Base-by-base conservation (phyloP, 768 basidiomycete species). In the Mycena leptocephala region DNA sequence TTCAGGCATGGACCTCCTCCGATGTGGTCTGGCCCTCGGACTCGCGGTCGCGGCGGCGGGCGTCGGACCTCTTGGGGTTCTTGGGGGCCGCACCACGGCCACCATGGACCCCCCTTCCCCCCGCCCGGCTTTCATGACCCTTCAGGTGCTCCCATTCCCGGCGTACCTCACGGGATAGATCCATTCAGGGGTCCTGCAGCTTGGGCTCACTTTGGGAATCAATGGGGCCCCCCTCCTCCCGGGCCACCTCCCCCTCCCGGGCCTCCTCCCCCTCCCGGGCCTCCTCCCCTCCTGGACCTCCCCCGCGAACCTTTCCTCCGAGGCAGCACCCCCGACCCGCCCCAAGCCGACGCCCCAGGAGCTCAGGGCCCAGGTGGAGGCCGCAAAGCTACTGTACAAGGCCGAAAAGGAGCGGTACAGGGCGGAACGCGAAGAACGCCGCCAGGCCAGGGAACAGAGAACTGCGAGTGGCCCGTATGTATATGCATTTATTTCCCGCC, bases 331-430 rank as follows among this genome's bases (percentile, higher is more conserved):
- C 5, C 81, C 81, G 32, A 11, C 28, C 10, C 5, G 79, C 74
- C 0, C 81, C 73, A 81, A 82, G 53, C 78, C 81, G 9, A 80
- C 85, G 13, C 79, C 85, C 3, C 84, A 87, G 59, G 86, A 89
- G 35, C 77, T 89, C 63, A 84, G 85, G 41, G 86, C 86, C 33
- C 87, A 90, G 35, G 89, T 95, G 4, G 92, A 95, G 79, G 90
- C 86, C 24, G 94, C 95, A 0, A 96, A 95, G 78, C 87, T 86
- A 32, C 84, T 85, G 28, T 96, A 96, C 82, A 94, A 91, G 83
- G 88, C 87, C 1, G 90, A 92, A 83, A 96, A 96, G 80, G 94
- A 94, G 79, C 87, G 86, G 28, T 95, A 95, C 79, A 90, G 94
- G 33, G 85, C 85, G 77, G 91, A 92, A 66, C 89, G 91, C 66